Evolutionary conservation across 192 early-diverging fungal genomes (phyloP).

Genomic region (Paraglomus occultum): DNA sequence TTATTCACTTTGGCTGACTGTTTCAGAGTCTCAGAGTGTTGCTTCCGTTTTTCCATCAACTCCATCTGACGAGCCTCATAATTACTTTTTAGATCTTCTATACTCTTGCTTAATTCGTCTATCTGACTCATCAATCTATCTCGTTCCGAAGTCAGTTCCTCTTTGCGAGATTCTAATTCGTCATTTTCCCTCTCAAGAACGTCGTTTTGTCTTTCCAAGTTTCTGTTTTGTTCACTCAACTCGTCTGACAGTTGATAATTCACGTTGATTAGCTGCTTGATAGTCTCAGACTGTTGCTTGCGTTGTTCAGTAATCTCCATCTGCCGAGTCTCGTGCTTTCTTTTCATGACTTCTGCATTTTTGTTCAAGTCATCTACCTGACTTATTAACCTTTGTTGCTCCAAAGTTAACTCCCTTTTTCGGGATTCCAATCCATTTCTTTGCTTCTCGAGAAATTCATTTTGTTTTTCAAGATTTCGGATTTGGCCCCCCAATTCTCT

Average conservation of each 20-base stretch:
- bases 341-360: background rate
- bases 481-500: background rate
- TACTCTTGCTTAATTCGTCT: slow-evolving; percentile 3
- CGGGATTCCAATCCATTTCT: slow-evolving; percentile 22
- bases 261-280: no score
- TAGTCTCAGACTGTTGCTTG: no score
- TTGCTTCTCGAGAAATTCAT: slow-evolving; percentile 3
- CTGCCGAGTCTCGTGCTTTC: background rate
- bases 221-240: background rate
- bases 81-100: slow-evolving; percentile 8
- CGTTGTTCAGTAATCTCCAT: no score
- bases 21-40: background rate
- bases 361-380: background rate
- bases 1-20: background rate
- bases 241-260: background rate
- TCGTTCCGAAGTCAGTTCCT: background rate
- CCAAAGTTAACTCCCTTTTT: slow-evolving; percentile 2
- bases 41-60: background rate
- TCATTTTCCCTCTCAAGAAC: background rate
- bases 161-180: background rate
- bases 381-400: background rate
- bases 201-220: background rate
- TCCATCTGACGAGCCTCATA: background rate
- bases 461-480: slow-evolving; percentile 20
- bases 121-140: slow-evolving; percentile 5